phyloP scores from a whole-genome alignment of 805 yeast genomes.

The Metschnikowia amazonensis region DNA sequence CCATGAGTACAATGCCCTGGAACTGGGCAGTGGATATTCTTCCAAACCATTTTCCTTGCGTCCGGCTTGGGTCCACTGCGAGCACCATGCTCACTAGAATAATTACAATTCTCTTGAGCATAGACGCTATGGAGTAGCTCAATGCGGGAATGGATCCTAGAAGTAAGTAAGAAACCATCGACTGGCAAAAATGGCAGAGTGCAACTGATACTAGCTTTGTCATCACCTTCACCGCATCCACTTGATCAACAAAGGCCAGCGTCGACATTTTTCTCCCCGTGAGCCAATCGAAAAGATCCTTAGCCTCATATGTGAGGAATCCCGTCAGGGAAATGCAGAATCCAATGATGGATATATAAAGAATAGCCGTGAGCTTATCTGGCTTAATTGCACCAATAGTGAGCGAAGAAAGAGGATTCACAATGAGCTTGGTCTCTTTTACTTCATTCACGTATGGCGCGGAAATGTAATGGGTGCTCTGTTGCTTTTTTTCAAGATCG shows the following conservation, averaged over 20 bases:
- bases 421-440: slow-evolving; percentile 16
- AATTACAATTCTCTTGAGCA: slow-evolving; percentile 84
- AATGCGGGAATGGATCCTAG: slow-evolving; percentile 80
- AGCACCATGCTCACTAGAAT: slow-evolving; percentile 69
- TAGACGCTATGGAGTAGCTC: slow-evolving; percentile 79
- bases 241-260: slow-evolving; percentile 16
- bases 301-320: slow-evolving; percentile 62
- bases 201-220: slow-evolving; percentile 64
- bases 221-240: slow-evolving; percentile 27
- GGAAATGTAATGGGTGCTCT: background rate
- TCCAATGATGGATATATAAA: slow-evolving; percentile 76
- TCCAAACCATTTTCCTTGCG: slow-evolving; percentile 25
- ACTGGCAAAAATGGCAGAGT: slow-evolving; percentile 72
- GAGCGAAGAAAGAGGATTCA: slow-evolving; percentile 21
- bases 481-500: slow-evolving; percentile 17
- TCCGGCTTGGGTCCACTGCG: slow-evolving; percentile 37
- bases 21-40: slow-evolving; percentile 44
- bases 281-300: slow-evolving; percentile 19
- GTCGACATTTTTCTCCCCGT: background rate
- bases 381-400: slow-evolving; percentile 40
- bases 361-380: slow-evolving; percentile 75
- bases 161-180: slow-evolving; percentile 75
- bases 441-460: slow-evolving; percentile 11
- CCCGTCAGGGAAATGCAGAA: slow-evolving; percentile 68
- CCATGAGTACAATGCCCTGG: slow-evolving; percentile 49